Base-by-base conservation (phyloP, 2,329 filamentous ascomycete species). In the Paradendryphiella salina region DNA sequence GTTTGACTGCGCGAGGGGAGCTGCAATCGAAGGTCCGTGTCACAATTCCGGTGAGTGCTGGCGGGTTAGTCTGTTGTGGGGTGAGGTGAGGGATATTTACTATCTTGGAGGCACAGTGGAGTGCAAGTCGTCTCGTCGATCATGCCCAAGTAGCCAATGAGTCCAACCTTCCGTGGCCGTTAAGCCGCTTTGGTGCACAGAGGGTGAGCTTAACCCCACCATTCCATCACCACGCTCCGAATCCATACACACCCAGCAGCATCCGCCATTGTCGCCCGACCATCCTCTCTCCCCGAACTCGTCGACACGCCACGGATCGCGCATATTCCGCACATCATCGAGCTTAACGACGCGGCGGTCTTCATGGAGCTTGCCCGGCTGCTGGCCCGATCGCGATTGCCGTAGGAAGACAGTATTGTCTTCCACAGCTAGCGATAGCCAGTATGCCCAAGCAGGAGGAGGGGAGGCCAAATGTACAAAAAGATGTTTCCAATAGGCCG, bases 341-440 rank as follows among this genome's bases (percentile, higher is more conserved):
- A 48, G 48, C 59, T 49, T 52, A 53, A 61, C 56, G 52, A 59
- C 49, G 61, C 49, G 45, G 54, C 67, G 62, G 66, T 57, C 76
- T 79, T 80, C 73, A 82, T 82, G 80, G 80, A 80, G 76, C 75
- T 77, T 76, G 74, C 69, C 72, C 75, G 77, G 76, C 73, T 74
- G 71, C 75, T 76, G 75, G 74, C 74, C 74, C 76, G 77, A 80
- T 80, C 78, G 80, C 81, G 79, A 82, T 78, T 76, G 79, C 79
- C 79, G 80, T 82, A 71, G 67, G 80, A 82, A 77, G 81, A 82
- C 79, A 74, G 72, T 52, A 46, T 50, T 57, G 80, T 78, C 79
- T 80, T 73, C 75, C 77, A 79, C 68, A 73, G 73, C 73, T 70
- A 73, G 73, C 73, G 73, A 74, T 67, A 73, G 71, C 73, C 72